Base-by-base conservation (phyloP, 1,284 basidiomycete genomes). In the Tausonia pullulans region DNA sequence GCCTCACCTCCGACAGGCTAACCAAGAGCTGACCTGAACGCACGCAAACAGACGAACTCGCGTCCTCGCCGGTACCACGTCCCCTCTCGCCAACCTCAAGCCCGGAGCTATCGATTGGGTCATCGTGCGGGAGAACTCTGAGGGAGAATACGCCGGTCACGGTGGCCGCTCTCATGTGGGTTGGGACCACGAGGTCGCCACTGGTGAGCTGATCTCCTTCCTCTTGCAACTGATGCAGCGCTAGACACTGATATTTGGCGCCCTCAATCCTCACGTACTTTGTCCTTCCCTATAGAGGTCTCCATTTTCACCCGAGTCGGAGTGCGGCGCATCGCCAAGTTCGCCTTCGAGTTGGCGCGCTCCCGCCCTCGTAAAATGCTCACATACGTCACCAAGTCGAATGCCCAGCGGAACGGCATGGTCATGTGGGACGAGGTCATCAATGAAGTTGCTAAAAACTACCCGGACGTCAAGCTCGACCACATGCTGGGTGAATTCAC, bases 131-230 rank as follows among this genome's bases (percentile, higher is more conserved):
- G 81, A 82, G 71, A 82, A 82, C 67, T 80, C 78, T 13, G 81
- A 82, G 69, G 81, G 81, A 55, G 80, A 81, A 69, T 81, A 81
- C 70, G 78, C 78, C 9, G 80, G 79, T 4, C 78, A 80, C 40
- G 81, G 81, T 45, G 81, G 81, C 1, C 69, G 73, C 51, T 77
- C 76, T 40, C 75, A 77, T 65, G 68, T 71, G 27, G 77, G 77
- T 0, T 72, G 72, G 6, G 71, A 74, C 0, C 71, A 76, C 45
- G 77, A 78, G 67, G 70, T 75, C 11, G 77, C 74, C 0, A 76
- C 73, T 13, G 74, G 68, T 73, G 66, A 4, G 71, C 70, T 10
- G 58, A 58, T 58, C 67, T 65, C 6, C 68, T 67, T 6, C 61
- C 68, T 13, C 49, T 66, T 61, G 27, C 27, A 27, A 27, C 27